Percentiles rank a stretch among this genome's conserved stretches.
Conservation (phyloP, 768 basidiomycete genomes). For the Boletales sp. region DNA sequence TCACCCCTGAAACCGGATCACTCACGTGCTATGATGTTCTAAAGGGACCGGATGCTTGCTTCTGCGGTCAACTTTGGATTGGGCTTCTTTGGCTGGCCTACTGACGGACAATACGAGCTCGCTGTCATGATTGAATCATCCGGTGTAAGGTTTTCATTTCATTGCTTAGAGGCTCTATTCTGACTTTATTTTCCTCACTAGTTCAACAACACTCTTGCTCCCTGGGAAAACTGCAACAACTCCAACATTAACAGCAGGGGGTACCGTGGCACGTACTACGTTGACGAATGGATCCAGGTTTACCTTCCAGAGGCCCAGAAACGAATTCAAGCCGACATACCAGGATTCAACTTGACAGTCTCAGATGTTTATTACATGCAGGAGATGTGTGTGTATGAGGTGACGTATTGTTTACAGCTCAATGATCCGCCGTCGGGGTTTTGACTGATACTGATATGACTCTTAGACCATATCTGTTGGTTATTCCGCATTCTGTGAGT, state of each 20-base stretch:
- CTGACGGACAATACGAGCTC: constrained; percentile 71
- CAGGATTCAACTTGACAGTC: constrained; percentile 58
- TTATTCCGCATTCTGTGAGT: constrained; percentile 85
- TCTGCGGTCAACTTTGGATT: constrained; percentile 66
- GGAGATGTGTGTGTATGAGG: constrained; percentile 84
- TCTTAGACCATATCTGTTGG: constrained; percentile 82
- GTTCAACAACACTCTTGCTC: constrained; percentile 85
- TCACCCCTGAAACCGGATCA: neutral
- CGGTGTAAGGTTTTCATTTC: constrained; percentile 40
- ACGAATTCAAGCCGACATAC: constrained; percentile 50
- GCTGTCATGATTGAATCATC: constrained; percentile 68
- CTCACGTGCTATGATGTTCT: neutral
- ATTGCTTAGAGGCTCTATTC: constrained; percentile 1
- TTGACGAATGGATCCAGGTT: constrained; percentile 60
- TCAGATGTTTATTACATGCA: constrained; percentile 78
- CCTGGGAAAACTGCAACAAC: constrained; percentile 81
- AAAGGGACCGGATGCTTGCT: constrained; percentile 65
- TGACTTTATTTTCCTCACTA: constrained; percentile 16
- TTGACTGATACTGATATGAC: neutral
- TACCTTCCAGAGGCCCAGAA: constrained; percentile 68
- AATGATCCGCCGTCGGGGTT: neutral
- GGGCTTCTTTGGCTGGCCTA: constrained; percentile 76
- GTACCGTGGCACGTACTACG: constrained; percentile 56
- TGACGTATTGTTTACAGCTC: constrained; percentile 16
- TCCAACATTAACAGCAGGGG: constrained; percentile 42